phyloP scores from a whole-genome alignment of 2,329 filamentous ascomycete species.

The Trichoderma atroviride region DNA sequence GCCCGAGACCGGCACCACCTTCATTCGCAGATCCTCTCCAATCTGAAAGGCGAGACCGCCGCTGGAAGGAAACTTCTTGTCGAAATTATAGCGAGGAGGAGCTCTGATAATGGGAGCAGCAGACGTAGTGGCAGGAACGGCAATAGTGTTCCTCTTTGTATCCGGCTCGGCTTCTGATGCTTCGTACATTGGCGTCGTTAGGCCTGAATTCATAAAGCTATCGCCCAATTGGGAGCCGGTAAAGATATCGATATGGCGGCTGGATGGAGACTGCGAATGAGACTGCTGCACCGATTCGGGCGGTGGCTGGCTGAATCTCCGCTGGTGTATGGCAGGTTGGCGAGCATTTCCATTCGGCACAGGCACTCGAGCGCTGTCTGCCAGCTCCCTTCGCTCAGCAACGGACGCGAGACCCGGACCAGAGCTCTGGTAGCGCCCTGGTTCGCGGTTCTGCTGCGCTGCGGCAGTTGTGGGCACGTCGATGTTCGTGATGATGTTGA shows the following conservation, averaged over 20 bases:
- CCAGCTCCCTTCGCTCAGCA: constrained; percentile 36
- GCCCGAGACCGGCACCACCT: constrained; percentile 38
- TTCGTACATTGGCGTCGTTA: constrained; percentile 43
- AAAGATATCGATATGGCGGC: constrained; percentile 38
- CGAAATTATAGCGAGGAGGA: constrained; percentile 20
- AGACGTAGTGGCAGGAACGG: not conserved
- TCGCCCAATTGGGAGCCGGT: constrained; percentile 45
- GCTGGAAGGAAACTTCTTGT: constrained; percentile 23
- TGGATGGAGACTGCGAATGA: constrained; percentile 22
- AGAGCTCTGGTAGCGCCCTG: constrained; percentile 31
- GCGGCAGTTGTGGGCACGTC: constrained; percentile 28
- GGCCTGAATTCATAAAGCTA: constrained; percentile 44
- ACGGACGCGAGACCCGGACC: constrained; percentile 27
- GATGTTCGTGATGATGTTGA: not conserved
- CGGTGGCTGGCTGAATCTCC: constrained; percentile 33
- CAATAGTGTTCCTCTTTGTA: constrained; percentile 4
- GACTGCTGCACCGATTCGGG: constrained; percentile 32
- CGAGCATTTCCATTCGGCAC: constrained; percentile 38
- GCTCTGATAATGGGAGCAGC: not conserved
- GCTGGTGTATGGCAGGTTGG: constrained; percentile 35
- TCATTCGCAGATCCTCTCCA: constrained; percentile 44
- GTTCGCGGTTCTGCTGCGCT: constrained; percentile 29
- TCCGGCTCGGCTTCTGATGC: constrained; percentile 28
- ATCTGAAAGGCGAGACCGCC: constrained; percentile 37
- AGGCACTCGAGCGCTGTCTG: constrained; percentile 43